Evolutionary conservation across 495 filamentous ascomycete species (phyloP), one percentile per base, ranked within the genome.

Genomic region (Staphylotrichum tortipilum): DNA sequence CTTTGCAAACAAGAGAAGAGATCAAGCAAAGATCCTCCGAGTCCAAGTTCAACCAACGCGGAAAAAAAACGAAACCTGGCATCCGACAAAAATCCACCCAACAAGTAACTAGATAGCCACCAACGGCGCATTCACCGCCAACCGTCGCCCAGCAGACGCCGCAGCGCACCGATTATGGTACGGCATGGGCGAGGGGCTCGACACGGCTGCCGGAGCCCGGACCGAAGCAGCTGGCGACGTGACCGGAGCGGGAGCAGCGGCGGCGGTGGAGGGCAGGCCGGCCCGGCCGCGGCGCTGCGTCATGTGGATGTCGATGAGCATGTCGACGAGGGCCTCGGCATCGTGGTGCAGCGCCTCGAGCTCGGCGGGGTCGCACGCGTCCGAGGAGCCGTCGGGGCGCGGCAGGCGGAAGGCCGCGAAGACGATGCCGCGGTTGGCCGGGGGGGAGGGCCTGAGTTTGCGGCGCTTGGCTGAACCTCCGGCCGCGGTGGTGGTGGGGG

Each of bases 401-500:
- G 63, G 59, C 19, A 61, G 58, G 4, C 64, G 52, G 44, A 69
- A 71, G 1, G 68, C 70, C 0, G 67, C 66, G 38, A 73, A 73
- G 3, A 73, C 60, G 26, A 73, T 61, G 18, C 70, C 70, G 35
- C 68, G 63, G 49, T 71, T 64, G 17, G 53, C 24, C n/a, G n/a
- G n/a, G n/a, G n/a, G n/a, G n/a, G n/a, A n/a, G 2, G 35, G 37
- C 30, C 31, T 43, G 15, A 24, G 44, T 34, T 53, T 49, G n/a
- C 18, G 21, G 7, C 23, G 17, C 12, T 22, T 48, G 11, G 17
- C 28, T 7, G 26, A 7, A 18, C 31, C 17, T 22, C 12, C 19
- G 22, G 33, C 23, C 29, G 10, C 33, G 26, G 8, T 44, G 30
- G n/a, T 37, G n/a, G 22, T 36, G 3, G 10, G 8, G 43, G 15